Conservation (phyloP, 495 filamentous ascomycete species). For the Penicillium samsonianum region DNA sequence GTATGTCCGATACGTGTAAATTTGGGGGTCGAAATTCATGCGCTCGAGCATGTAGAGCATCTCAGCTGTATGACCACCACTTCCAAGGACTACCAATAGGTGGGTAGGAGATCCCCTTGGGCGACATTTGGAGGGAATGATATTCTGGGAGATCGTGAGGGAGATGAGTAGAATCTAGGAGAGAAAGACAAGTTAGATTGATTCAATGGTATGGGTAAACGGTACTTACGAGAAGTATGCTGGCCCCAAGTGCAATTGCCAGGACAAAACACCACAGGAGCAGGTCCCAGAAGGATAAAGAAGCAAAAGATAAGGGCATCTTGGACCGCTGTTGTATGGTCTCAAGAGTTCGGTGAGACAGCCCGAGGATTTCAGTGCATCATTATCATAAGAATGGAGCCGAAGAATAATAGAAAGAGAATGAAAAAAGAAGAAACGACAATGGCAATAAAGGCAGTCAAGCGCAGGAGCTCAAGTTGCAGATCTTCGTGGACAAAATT, state of each 20-base stretch:
- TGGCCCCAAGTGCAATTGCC: conserved; percentile 12
- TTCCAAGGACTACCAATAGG: conserved; percentile 82
- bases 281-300: background rate
- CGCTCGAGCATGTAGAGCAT: conserved; percentile 78
- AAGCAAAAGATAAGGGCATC: background rate
- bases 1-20: conserved; percentile 75
- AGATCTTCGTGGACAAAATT: conserved; percentile 1
- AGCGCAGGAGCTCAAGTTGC: background rate
- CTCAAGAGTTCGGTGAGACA: conserved; percentile 2
- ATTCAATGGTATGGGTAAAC: background rate
- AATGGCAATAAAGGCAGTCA: background rate
- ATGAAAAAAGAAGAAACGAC: background rate
- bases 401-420: background rate
- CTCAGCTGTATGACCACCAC: conserved; percentile 91
- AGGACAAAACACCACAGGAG: background rate
- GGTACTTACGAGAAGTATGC: conserved; percentile 24
- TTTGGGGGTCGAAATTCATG: conserved; percentile 41
- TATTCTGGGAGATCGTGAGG: conserved; percentile 38
- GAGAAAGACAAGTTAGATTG: conserved; percentile 9
- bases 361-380: background rate
- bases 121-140: conserved; percentile 35
- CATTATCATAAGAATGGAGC: background rate
- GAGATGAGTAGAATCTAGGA: conserved; percentile 29
- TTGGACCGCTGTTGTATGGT: background rate
- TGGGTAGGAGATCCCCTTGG: conserved; percentile 52